These are phyloP conservation scores for Penicillium malachiteum DNA, from an alignment of 495 filamentous ascomycete species.

Conservation along the genomic window DNA sequence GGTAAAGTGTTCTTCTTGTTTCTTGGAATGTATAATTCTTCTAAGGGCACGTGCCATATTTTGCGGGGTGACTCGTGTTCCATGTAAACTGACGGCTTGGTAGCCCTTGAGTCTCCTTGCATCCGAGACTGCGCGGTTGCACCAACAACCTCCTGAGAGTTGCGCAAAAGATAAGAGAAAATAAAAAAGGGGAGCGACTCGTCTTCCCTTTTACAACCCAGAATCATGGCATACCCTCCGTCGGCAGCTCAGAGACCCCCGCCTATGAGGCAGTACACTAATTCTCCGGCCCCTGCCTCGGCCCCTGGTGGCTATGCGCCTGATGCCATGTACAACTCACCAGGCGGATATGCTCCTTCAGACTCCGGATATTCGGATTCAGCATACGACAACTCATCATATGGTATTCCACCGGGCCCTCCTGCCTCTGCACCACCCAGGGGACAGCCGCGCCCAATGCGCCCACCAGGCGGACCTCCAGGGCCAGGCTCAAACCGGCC, in stretches of 20 bases:
- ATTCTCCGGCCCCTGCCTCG: slow-evolving; percentile 27
- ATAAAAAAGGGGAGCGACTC: neutral
- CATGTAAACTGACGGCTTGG: slow-evolving; percentile 5
- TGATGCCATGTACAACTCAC: slow-evolving; percentile 49
- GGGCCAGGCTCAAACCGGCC: slow-evolving; percentile 52
- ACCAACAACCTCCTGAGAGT: slow-evolving; percentile 7
- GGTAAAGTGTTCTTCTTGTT: neutral
- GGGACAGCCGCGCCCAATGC: slow-evolving; percentile 36
- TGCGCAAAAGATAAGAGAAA: neutral
- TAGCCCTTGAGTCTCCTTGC: slow-evolving; percentile 21
- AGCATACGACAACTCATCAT: slow-evolving; percentile 51
- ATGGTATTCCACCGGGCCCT: slow-evolving; percentile 30
- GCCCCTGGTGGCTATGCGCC: slow-evolving; percentile 41
- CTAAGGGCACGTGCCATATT: slow-evolving; percentile 8
- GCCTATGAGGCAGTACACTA: slow-evolving; percentile 53
- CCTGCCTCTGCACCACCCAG: slow-evolving; percentile 39
- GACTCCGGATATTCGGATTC: slow-evolving; percentile 26
- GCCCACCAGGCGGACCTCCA: slow-evolving; percentile 35
- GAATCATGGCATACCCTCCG: slow-evolving; percentile 37
- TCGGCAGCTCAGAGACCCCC: slow-evolving; percentile 42
- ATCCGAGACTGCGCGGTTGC: slow-evolving; percentile 12
- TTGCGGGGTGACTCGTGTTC: slow-evolving; percentile 7
- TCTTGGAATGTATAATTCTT: neutral
- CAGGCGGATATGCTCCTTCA: slow-evolving; percentile 41
- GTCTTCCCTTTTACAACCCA: neutral